Conservation (phyloP, 768 basidiomycete genomes). For the Lactarius tabidus region DNA sequence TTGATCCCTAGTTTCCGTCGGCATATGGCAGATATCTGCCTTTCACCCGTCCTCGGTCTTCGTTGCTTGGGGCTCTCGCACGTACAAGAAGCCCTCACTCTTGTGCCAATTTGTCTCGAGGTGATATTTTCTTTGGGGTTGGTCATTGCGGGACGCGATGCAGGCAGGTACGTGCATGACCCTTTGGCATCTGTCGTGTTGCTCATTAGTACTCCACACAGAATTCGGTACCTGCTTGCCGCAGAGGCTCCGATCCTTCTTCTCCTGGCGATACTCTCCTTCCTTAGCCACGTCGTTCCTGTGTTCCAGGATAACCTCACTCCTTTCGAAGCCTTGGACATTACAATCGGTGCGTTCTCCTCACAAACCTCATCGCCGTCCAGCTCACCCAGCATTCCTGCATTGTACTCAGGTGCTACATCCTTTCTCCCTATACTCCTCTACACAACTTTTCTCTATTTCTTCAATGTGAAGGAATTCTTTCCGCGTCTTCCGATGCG, state of each 20-base stretch:
- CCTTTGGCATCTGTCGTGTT: not conserved
- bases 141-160: slow-evolving; percentile 45
- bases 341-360: slow-evolving; percentile 50
- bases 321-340: slow-evolving; percentile 53
- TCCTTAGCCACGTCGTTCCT: slow-evolving; percentile 54
- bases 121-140: slow-evolving; percentile 54
- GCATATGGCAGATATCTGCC: slow-evolving; percentile 41
- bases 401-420: slow-evolving; percentile 37
- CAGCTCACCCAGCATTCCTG: not conserved
- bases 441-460: slow-evolving; percentile 59
- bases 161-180: slow-evolving; percentile 42
- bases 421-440: slow-evolving; percentile 65
- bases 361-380: not conserved
- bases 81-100: slow-evolving; percentile 45
- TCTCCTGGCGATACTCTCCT: slow-evolving; percentile 53
- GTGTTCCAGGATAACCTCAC: slow-evolving; percentile 43
- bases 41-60: slow-evolving; percentile 66
- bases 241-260: slow-evolving; percentile 62
- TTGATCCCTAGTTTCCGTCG: slow-evolving; percentile 24
- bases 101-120: slow-evolving; percentile 64
- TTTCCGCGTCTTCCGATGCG: slow-evolving; percentile 49
- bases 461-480: slow-evolving; percentile 50
- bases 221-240: slow-evolving; percentile 55
- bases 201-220: slow-evolving; percentile 27
- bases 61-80: slow-evolving; percentile 57